Percentiles rank a stretch among this genome's conserved stretches.
Conservation (phyloP, 164 flowering plant species). For the grape (Vitis vinifera) region DNA sequence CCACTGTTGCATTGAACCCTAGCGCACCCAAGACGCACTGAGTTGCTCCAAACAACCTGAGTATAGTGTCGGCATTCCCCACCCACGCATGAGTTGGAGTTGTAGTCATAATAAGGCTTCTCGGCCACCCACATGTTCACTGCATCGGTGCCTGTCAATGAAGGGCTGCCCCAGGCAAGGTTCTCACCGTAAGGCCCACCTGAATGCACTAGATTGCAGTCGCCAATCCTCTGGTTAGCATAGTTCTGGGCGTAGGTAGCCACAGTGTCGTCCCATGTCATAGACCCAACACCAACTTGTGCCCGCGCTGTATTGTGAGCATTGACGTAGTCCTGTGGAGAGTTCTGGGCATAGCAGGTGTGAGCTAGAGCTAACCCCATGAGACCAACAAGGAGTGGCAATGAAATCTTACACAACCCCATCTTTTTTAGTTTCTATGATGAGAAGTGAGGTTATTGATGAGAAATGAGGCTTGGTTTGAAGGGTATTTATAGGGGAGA, state of each 20-base stretch:
- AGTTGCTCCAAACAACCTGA: slow-evolving; percentile 39
- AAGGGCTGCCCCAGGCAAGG: slow-evolving; percentile 25
- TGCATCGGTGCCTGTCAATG: slow-evolving; percentile 19
- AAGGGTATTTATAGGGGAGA: no score
- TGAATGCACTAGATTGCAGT: slow-evolving; percentile 30
- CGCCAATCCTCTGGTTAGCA: slow-evolving; percentile 5
- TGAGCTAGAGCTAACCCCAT: slow-evolving; percentile 10
- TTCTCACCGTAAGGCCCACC: slow-evolving; percentile 41
- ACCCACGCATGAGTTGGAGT: slow-evolving; percentile 25
- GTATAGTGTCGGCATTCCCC: slow-evolving; percentile 47
- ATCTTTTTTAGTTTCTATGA: no score
- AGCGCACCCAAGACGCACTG: slow-evolving; percentile 41
- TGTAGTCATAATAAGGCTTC: slow-evolving; percentile 26
- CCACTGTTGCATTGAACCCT: slow-evolving; percentile 28
- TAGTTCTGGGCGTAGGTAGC: slow-evolving; percentile 28
- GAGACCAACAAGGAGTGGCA: background rate
- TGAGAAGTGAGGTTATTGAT: no score
- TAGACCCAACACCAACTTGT: slow-evolving; percentile 30
- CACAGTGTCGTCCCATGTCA: slow-evolving; percentile 29
- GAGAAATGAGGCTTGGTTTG: no score
- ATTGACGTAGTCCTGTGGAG: slow-evolving; percentile 25
- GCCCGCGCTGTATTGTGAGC: slow-evolving; percentile 50
- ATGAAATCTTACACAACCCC: no score
- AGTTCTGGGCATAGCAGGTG: slow-evolving; percentile 19
- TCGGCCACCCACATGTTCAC: slow-evolving; percentile 30